Percentiles rank a stretch among this genome's conserved stretches.
These are phyloP conservation scores for Debaryomycetaceae sp. DNA, from an alignment of 1,139 yeast genomes.

Conservation along the genomic window DNA sequence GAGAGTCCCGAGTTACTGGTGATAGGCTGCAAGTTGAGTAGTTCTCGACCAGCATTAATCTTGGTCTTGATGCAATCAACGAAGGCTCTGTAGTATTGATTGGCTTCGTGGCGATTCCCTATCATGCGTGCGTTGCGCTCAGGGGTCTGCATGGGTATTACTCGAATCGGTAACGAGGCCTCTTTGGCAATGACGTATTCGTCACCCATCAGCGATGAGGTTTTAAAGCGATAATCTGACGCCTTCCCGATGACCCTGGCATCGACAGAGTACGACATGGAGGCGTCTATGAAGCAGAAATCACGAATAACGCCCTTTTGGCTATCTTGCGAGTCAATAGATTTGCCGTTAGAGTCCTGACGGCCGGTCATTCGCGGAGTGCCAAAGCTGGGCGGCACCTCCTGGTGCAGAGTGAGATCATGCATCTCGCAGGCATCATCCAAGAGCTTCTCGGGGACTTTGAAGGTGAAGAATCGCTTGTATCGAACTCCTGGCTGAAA, in stretches of 20 bases:
- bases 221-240: conserved; percentile 24
- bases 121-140: conserved; percentile 18
- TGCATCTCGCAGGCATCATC: conserved; percentile 40
- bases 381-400: conserved; percentile 39
- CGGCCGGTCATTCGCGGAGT: conserved; percentile 18
- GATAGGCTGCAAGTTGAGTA: conserved; percentile 10
- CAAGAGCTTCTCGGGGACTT: conserved; percentile 37
- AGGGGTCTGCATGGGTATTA: conserved; percentile 28
- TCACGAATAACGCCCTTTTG: too few species aligned
- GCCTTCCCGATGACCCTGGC: conserved; percentile 44
- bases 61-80: conserved; percentile 27
- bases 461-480: conserved; percentile 40
- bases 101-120: conserved; percentile 19
- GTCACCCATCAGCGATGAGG: conserved; percentile 15
- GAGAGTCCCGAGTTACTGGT: neutral
- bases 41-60: conserved; percentile 25
- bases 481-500: conserved; percentile 38
- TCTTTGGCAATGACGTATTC: conserved; percentile 39
- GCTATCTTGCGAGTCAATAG: too few species aligned
- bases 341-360: conserved; percentile 4
- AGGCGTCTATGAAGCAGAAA: conserved; percentile 36
- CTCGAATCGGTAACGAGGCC: conserved; percentile 29
- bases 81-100: conserved; percentile 35
- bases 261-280: conserved; percentile 34
- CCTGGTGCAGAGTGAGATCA: conserved; percentile 31